A percentile compares a stretch with the other conserved stretches of the same genome.
Evolutionary conservation across 768 basidiomycete species (phyloP).

Genomic region (Rhodotorula diobovata): DNA sequence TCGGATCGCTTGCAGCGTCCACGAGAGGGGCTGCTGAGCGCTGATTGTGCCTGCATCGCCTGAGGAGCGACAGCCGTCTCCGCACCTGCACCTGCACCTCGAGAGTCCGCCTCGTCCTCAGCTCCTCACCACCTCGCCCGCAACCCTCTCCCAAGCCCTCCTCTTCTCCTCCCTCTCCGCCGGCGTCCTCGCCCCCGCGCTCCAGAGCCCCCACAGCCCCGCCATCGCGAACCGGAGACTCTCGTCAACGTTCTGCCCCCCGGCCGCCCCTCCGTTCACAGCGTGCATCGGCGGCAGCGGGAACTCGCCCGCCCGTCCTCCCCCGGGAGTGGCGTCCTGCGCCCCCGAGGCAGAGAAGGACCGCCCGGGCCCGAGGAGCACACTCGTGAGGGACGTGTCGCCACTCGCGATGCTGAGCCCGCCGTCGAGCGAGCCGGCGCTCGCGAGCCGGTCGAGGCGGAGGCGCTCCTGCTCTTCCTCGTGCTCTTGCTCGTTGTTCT

Average conservation of each 20-base stretch:
- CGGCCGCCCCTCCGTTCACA: too few relatives aligned
- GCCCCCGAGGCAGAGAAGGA: too few relatives aligned
- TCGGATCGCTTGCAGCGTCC: too few relatives aligned
- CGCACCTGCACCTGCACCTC: too few relatives aligned
- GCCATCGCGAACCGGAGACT: neutral
- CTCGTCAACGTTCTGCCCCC: too few relatives aligned
- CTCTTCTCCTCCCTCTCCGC: neutral
- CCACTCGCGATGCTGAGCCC: neutral
- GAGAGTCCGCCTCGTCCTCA: too few relatives aligned
- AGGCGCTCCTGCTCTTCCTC: neutral
- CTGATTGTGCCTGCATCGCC: too few relatives aligned
- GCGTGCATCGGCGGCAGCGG: neutral
- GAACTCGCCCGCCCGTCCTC: neutral
- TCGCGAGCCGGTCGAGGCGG: neutral
- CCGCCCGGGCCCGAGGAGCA: neutral
- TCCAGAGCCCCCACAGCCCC: constrained; percentile 7
- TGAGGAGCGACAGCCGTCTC: too few relatives aligned
- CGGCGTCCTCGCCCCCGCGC: neutral
- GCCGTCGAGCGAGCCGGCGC: neutral
- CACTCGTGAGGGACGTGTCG: neutral
- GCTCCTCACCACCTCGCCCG: neutral
- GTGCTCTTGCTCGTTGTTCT: neutral
- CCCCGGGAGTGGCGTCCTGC: too few relatives aligned
- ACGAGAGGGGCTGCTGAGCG: too few relatives aligned
- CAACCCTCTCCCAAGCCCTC: neutral